Conservation (phyloP, 495 filamentous ascomycete genomes). For the Tuber magnatum region DNA sequence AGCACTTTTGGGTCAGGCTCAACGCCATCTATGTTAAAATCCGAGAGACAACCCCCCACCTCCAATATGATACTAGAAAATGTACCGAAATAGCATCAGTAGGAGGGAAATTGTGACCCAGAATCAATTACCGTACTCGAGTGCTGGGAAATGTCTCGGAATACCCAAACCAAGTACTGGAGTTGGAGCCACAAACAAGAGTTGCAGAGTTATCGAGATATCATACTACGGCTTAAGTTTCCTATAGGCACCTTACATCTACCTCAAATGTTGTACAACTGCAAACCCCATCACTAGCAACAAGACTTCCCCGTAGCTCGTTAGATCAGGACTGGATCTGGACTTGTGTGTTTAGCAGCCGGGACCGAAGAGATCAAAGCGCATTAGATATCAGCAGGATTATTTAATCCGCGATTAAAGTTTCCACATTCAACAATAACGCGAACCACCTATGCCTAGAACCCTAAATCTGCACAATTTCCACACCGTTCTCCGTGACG, state of each 20-base stretch:
- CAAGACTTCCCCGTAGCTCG: not conserved
- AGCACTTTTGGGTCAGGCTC: not conserved
- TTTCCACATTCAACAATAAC: not conserved
- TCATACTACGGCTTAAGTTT: not conserved
- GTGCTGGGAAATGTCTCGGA: not conserved
- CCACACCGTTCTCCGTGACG: constrained; percentile 83
- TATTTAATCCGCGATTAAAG: not conserved
- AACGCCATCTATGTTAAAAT: not conserved
- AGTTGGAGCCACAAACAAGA: not conserved
- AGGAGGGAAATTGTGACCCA: not conserved
- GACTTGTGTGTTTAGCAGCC: not conserved
- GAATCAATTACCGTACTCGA: not conserved
- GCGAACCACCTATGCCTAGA: not conserved
- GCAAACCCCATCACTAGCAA: not conserved
- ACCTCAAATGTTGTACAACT: not conserved
- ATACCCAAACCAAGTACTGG: not conserved
- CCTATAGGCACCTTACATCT: not conserved
- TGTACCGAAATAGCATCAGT: not conserved
- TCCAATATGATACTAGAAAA: not conserved
- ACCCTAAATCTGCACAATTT: constrained; percentile 54
- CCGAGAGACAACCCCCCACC: not conserved
- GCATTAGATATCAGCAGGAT: not conserved
- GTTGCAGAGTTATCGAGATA: not conserved
- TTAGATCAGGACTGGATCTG: not conserved
- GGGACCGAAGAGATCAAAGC: not conserved